Percentiles rank a stretch among this genome's conserved stretches.
Conservation (phyloP, 305 asterid species). For the Ilex paraguariensis region DNA sequence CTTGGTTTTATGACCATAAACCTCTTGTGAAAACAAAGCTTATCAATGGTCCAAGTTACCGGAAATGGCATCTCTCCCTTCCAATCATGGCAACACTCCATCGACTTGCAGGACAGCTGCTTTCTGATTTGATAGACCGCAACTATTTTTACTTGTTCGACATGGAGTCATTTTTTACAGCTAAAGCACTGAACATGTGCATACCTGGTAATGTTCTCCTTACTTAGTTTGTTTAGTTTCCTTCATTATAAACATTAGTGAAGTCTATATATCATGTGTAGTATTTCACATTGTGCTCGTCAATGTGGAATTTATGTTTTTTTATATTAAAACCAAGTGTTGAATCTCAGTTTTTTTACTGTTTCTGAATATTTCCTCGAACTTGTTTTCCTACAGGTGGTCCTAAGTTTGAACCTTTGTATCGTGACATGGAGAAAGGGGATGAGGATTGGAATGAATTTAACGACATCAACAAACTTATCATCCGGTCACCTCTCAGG, state of each 20-base stretch:
- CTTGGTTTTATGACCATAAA: slow-evolving; percentile 99
- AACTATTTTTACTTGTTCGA: slow-evolving; percentile 95
- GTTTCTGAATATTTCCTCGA: slow-evolving; percentile 1
- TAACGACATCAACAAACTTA: slow-evolving; percentile 93
- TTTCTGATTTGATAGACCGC: slow-evolving; percentile 92
- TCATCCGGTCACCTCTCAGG: slow-evolving; percentile 96
- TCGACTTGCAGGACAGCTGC: slow-evolving; percentile 98
- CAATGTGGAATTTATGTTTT: too few species aligned
- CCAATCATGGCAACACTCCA: slow-evolving; percentile 99
- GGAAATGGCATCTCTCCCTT: slow-evolving; percentile 98
- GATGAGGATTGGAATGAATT: slow-evolving; percentile 99
- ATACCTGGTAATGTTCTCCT: slow-evolving; percentile 73
- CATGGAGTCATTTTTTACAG: slow-evolving; percentile 99
- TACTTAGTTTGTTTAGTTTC: background rate
- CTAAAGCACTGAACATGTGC: slow-evolving; percentile 99
- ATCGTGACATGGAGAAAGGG: slow-evolving; percentile 99
- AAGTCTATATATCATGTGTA: too few species aligned
- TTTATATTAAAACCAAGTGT: too few species aligned
- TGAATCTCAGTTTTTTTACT: too few species aligned
- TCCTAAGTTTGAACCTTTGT: slow-evolving; percentile 97
- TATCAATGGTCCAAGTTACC: slow-evolving; percentile 96
- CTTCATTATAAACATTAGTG: background rate
- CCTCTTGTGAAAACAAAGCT: slow-evolving; percentile 97
- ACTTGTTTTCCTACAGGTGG: slow-evolving; percentile 59
- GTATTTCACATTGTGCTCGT: too few species aligned